phyloP scores from a whole-genome alignment of 2,329 filamentous ascomycete species.

The Aspergillus hiratsukae region DNA sequence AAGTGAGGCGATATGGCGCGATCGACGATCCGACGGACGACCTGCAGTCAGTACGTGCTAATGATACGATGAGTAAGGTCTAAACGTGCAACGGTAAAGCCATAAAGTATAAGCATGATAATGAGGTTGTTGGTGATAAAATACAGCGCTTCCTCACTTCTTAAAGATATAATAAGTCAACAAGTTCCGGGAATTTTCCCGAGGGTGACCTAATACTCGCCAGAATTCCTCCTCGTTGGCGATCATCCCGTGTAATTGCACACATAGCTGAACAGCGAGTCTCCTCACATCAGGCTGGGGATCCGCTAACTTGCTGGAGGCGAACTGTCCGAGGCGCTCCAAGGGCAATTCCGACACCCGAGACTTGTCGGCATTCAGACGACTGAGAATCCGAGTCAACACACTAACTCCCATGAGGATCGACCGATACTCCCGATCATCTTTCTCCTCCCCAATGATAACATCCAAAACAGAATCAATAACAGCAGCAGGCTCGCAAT shows the following conservation, averaged over 20 bases:
- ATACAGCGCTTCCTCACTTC: slow-evolving; percentile 2
- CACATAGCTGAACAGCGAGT: slow-evolving; percentile 33
- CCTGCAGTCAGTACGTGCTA: background rate
- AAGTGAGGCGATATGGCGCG: background rate
- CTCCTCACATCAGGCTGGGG: slow-evolving; percentile 36
- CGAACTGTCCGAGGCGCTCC: slow-evolving; percentile 31
- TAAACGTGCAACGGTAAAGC: background rate
- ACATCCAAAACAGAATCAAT: slow-evolving; percentile 8
- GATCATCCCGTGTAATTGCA: slow-evolving; percentile 24
- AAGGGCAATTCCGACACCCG: slow-evolving; percentile 14
- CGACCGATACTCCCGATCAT: slow-evolving; percentile 28
- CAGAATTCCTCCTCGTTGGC: slow-evolving; percentile 24
- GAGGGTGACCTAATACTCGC: slow-evolving; percentile 26
- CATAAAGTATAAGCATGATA: background rate
- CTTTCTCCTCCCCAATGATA: slow-evolving; percentile 21
- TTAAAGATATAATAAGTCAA: slow-evolving; percentile 33
- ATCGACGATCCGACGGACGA: background rate
- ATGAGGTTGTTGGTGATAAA: background rate
- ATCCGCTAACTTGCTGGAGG: slow-evolving; percentile 28
- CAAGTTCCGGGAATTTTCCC: slow-evolving; percentile 30
- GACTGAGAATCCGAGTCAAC: slow-evolving; percentile 23
- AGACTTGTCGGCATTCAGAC: slow-evolving; percentile 18
- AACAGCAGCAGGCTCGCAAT: slow-evolving; percentile 19
- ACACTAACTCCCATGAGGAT: slow-evolving; percentile 34
- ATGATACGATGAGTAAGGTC: background rate